Evolutionary conservation across 73 alveolate genomes (phyloP).

Genomic region (Tetrahymena thermophila): DNA sequence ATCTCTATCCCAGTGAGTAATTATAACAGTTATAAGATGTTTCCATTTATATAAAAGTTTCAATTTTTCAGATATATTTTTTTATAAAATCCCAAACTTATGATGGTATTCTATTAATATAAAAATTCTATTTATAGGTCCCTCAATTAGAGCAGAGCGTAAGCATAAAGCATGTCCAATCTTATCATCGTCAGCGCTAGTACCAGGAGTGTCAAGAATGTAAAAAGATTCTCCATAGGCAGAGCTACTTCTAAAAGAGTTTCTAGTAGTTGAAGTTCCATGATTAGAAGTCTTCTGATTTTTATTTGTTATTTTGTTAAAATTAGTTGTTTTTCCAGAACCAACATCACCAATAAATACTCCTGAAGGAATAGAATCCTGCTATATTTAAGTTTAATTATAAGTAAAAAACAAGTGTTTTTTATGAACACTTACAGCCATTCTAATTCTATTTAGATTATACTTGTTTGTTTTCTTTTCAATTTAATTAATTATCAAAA

Average conservation of each 20-base stretch:
- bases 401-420: not conserved
- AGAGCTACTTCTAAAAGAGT: not conserved
- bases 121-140: not conserved
- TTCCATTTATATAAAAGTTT: not conserved
- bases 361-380: not conserved
- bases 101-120: not conserved
- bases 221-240: constrained; percentile 7
- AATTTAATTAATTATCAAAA: too few species aligned
- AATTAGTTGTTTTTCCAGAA: constrained; percentile 1
- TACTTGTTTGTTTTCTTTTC: too few species aligned
- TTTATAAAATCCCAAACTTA: not conserved
- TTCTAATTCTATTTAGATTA: too few species aligned
- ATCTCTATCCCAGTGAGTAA: constrained; percentile 21
- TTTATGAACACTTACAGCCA: not conserved
- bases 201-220: constrained; percentile 24
- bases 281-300: not conserved
- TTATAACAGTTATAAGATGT: not conserved
- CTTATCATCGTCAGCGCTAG: not conserved
- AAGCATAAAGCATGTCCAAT: constrained; percentile 8
- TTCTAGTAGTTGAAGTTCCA: constrained; percentile 7
- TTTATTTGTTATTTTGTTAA: constrained; percentile 2
- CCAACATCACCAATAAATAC: constrained; percentile 3
- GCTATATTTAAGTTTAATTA: not conserved
- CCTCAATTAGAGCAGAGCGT: not conserved
- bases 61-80: not conserved